Conservation (phyloP, 2,329 filamentous ascomycete species). For the Hymenoscyphus salicellus region DNA sequence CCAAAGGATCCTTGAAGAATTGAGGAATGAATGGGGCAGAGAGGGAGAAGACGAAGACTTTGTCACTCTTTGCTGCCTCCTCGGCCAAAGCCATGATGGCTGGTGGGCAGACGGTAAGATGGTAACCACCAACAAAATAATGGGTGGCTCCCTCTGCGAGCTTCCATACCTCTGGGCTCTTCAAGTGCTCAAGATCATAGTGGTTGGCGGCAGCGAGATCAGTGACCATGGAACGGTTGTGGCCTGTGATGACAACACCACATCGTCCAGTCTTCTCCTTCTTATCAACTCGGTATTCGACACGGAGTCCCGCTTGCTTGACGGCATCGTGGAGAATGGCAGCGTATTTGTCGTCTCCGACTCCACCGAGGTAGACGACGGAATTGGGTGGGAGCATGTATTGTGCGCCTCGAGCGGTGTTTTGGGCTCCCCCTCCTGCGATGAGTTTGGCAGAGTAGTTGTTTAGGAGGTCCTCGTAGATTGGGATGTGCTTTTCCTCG, state of each 20-base stretch:
- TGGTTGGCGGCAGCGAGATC: constrained; percentile 95
- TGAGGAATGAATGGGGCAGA: constrained; percentile 94
- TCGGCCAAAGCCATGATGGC: constrained; percentile 87
- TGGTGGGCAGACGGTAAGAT: constrained; percentile 91
- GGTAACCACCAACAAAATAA: constrained; percentile 94
- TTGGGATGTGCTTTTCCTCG: constrained; percentile 80
- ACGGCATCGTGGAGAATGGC: constrained; percentile 83
- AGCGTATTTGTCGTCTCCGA: constrained; percentile 94
- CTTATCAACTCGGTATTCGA: constrained; percentile 91
- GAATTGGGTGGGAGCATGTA: constrained; percentile 90
- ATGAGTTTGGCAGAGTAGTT: constrained; percentile 93
- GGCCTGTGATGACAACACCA: constrained; percentile 93
- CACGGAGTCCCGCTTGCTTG: constrained; percentile 81
- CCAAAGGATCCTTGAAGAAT: constrained; percentile 96
- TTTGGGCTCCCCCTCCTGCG: constrained; percentile 93
- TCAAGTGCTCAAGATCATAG: constrained; percentile 92
- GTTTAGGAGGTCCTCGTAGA: constrained; percentile 92
- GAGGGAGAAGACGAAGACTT: constrained; percentile 86
- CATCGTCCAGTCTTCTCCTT: constrained; percentile 85
- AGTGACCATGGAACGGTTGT: constrained; percentile 92
- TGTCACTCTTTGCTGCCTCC: constrained; percentile 85
- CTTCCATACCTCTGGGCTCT: constrained; percentile 86
- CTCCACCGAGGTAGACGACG: constrained; percentile 89
- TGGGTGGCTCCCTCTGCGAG: constrained; percentile 83
- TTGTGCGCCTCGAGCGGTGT: constrained; percentile 93